Percentiles rank a stretch among this genome's conserved stretches.
These are phyloP conservation scores for Yarrowia sp. DNA, from an alignment of 805 yeast genomes.

Conservation along the genomic window DNA sequence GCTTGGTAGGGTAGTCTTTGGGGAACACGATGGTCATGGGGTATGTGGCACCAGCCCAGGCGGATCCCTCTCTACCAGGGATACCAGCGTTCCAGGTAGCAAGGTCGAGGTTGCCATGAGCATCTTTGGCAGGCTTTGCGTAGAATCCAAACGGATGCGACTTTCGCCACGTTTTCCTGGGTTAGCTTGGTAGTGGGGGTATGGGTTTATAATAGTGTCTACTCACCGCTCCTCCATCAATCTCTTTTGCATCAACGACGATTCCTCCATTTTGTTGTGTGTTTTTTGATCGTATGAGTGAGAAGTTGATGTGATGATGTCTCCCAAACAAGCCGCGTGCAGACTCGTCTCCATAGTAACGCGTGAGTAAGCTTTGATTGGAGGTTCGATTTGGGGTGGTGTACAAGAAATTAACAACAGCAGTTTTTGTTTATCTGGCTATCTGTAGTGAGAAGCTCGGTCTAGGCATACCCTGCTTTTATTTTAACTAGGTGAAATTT, in stretches of 20 bases:
- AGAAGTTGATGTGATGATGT: constrained; percentile 19
- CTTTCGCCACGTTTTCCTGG: constrained; percentile 93
- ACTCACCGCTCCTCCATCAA: constrained; percentile 18
- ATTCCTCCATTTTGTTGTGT: neutral
- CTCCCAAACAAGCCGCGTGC: constrained; percentile 3
- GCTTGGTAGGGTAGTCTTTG: constrained; percentile 89
- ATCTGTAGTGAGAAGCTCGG: too few species aligned
- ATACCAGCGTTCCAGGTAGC: constrained; percentile 92
- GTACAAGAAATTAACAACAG: too few species aligned
- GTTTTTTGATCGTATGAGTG: neutral
- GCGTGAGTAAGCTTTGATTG: neutral
- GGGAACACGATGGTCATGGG: constrained; percentile 82
- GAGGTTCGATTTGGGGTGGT: neutral
- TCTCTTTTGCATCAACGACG: constrained; percentile 14
- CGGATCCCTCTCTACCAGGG: constrained; percentile 84
- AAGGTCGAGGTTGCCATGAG: constrained; percentile 81
- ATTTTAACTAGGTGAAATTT: neutral
- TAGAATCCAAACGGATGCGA: constrained; percentile 97
- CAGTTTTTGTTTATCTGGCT: too few species aligned
- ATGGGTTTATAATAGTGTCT: neutral
- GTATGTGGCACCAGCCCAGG: constrained; percentile 88
- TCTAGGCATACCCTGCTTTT: too few species aligned
- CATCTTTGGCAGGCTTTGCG: constrained; percentile 81
- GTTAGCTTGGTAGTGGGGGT: neutral
- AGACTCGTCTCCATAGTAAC: neutral